These are phyloP conservation scores for Sugiyamaella valdiviana DNA, from an alignment of 805 yeast genomes.

Conservation along the genomic window DNA sequence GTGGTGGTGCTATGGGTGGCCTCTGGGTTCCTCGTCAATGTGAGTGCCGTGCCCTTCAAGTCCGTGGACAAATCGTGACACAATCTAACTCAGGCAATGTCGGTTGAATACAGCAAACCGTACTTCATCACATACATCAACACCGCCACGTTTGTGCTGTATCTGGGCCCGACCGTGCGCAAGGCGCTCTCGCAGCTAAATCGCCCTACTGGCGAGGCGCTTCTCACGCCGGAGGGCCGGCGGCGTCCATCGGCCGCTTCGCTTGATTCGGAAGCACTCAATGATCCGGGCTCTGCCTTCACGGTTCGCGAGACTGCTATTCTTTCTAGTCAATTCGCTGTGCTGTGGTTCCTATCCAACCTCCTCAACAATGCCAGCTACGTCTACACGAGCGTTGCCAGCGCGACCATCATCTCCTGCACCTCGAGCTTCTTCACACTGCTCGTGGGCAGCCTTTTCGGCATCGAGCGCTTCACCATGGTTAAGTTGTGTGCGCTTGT, in stretches of 20 bases:
- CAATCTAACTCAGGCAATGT: conserved; percentile 8
- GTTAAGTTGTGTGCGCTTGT: conserved; percentile 64
- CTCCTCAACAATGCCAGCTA: conserved; percentile 82
- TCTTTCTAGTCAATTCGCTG: conserved; percentile 73
- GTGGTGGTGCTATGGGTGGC: conserved; percentile 89
- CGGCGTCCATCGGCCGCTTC: background rate
- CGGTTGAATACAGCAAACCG: conserved; percentile 66
- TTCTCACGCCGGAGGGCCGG: background rate
- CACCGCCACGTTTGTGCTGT: conserved; percentile 76
- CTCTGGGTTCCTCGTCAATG: conserved; percentile 79
- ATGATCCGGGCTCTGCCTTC: conserved; percentile 9
- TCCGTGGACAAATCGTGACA: background rate
- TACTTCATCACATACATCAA: conserved; percentile 87
- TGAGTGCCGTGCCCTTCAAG: conserved; percentile 18
- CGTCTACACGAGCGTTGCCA: conserved; percentile 84
- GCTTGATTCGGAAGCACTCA: background rate
- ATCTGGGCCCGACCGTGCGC: conserved; percentile 38
- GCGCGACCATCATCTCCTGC: conserved; percentile 87
- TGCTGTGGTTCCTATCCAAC: conserved; percentile 88
- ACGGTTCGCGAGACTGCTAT: conserved; percentile 55
- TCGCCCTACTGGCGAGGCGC: background rate
- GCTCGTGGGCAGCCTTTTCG: conserved; percentile 64
- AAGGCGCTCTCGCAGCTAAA: background rate
- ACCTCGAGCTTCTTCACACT: conserved; percentile 92
- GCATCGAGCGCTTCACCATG: conserved; percentile 61